These are phyloP conservation scores for Fraxinus albicans DNA, from an alignment of 305 asterid species.

Conservation along the genomic window DNA sequence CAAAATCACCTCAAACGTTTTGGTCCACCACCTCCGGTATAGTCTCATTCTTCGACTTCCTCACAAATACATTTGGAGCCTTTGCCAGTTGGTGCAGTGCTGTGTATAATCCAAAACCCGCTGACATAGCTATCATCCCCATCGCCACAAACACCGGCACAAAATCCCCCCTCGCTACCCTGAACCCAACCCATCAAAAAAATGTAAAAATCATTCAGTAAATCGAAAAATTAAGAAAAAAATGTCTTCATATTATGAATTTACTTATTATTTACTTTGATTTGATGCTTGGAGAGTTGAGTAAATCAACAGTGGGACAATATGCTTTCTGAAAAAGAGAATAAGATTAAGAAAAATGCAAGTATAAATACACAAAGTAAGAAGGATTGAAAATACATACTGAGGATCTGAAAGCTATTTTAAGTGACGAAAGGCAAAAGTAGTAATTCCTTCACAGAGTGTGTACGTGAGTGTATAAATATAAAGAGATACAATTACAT, in stretches of 20 bases:
- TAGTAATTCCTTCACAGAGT: neutral
- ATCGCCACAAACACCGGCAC: conserved; percentile 57
- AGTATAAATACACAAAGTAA: too few relatives aligned
- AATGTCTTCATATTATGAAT: too few relatives aligned
- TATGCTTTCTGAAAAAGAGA: neutral
- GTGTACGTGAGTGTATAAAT: neutral
- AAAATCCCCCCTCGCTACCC: conserved; percentile 46
- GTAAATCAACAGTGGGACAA: conserved; percentile 14
- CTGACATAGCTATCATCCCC: conserved; percentile 33
- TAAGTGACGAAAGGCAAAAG: neutral
- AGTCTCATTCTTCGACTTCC: too few relatives aligned
- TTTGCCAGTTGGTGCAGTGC: neutral
- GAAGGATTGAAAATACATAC: conserved; percentile 8
- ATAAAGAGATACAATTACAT: neutral
- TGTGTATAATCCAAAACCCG: too few relatives aligned
- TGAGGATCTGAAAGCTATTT: conserved; percentile 31
- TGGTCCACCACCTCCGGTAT: too few relatives aligned
- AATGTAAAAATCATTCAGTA: neutral
- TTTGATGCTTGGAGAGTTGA: conserved; percentile 17
- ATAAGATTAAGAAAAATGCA: too few relatives aligned
- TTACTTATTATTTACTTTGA: conserved; percentile 27
- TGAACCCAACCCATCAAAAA: neutral
- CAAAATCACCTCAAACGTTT: too few relatives aligned
- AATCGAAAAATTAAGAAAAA: neutral
- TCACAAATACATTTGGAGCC: too few relatives aligned